A percentile compares a stretch with the other conserved stretches of the same genome.
Conservation (phyloP, 768 basidiomycete species). For the Tricholomella constricta region DNA sequence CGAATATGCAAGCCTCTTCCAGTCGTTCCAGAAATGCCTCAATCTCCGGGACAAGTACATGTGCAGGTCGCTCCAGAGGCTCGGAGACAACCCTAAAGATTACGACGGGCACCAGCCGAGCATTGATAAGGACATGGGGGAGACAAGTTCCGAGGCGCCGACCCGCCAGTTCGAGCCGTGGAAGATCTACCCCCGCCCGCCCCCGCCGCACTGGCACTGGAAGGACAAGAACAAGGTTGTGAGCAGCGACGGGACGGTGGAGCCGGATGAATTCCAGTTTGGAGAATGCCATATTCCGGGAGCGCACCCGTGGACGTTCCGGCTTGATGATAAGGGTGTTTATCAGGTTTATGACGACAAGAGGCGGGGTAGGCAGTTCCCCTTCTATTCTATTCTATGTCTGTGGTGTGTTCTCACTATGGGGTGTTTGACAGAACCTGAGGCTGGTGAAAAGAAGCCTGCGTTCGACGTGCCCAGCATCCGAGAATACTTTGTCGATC, state of each 20-base stretch:
- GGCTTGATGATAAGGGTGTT: slow-evolving; percentile 86
- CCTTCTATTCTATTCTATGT: neutral
- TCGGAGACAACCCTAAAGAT: slow-evolving; percentile 94
- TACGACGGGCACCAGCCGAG: slow-evolving; percentile 80
- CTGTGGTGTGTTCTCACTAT: neutral
- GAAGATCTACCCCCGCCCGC: slow-evolving; percentile 91
- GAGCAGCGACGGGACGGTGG: slow-evolving; percentile 37
- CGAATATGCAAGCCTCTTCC: slow-evolving; percentile 60
- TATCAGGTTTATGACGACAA: slow-evolving; percentile 74
- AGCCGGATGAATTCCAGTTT: slow-evolving; percentile 62
- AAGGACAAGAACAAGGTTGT: slow-evolving; percentile 49
- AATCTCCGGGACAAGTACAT: slow-evolving; percentile 97
- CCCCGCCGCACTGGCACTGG: slow-evolving; percentile 97
- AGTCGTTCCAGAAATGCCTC: slow-evolving; percentile 81
- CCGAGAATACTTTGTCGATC: slow-evolving; percentile 93
- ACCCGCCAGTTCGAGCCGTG: slow-evolving; percentile 56
- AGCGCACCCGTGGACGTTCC: slow-evolving; percentile 60
- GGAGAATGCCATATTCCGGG: slow-evolving; percentile 76
- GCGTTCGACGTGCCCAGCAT: slow-evolving; percentile 81
- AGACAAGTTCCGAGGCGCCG: slow-evolving; percentile 56
- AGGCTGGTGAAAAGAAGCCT: slow-evolving; percentile 49
- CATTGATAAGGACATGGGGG: slow-evolving; percentile 56
- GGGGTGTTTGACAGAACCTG: slow-evolving; percentile 10
- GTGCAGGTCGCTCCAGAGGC: slow-evolving; percentile 78
- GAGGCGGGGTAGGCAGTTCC: slow-evolving; percentile 29